Conservation (phyloP, 1,284 basidiomycete species). For the Testicularia cyperi region DNA sequence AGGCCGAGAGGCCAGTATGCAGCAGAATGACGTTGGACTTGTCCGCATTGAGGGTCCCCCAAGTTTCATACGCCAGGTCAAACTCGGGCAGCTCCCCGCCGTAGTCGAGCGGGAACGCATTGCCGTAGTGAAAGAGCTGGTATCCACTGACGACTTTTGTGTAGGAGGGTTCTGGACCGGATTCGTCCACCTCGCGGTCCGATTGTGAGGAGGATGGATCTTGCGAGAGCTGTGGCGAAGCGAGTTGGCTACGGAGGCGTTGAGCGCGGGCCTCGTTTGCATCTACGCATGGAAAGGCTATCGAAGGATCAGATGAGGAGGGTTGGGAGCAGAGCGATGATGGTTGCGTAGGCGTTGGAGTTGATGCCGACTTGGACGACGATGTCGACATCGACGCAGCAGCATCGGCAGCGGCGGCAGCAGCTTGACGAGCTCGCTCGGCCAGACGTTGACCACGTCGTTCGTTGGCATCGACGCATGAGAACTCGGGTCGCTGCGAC, state of each 20-base stretch:
- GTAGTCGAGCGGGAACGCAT: conserved; percentile 75
- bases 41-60: conserved; percentile 79
- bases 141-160: conserved; percentile 62
- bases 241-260: conserved; percentile 36
- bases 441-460: conserved; percentile 38
- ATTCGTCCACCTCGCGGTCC: conserved; percentile 19
- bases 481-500: conserved; percentile 31
- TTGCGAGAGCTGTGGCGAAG: conserved; percentile 2
- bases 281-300: conserved; percentile 56
- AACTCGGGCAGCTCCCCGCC: conserved; percentile 71
- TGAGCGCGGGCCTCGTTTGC: conserved; percentile 52
- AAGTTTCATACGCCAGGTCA: conserved; percentile 94
- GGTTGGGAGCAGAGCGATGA: conserved; percentile 8
- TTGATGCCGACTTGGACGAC: neutral
- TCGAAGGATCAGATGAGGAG: conserved; percentile 15
- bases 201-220: neutral
- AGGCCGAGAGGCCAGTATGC: conserved; percentile 92
- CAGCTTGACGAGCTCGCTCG: conserved; percentile 1
- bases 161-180: conserved; percentile 62
- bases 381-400: too few relatives aligned
- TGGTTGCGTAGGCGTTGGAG: neutral
- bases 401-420: neutral
- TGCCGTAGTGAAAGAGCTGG: conserved; percentile 57
- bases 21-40: conserved; percentile 91
- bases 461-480: conserved; percentile 57